Conservation (phyloP, 768 basidiomycete species). For the Suillus fuscotomentosus region DNA sequence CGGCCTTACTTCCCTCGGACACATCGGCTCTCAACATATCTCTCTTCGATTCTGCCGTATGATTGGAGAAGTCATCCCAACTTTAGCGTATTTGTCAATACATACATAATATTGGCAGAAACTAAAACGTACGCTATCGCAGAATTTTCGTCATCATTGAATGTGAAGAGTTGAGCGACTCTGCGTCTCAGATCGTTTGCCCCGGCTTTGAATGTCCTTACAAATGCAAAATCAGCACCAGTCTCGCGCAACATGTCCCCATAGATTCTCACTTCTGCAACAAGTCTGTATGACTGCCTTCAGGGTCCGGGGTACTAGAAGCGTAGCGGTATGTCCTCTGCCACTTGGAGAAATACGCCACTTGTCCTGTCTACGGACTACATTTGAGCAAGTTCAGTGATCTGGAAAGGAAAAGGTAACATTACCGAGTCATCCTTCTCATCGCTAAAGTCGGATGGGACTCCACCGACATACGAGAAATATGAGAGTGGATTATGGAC, state of each 20-base stretch:
- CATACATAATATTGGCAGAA: background rate
- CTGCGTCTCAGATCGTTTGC: slow-evolving; percentile 13
- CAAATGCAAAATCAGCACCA: background rate
- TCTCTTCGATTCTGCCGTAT: slow-evolving; percentile 17
- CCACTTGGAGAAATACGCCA: slow-evolving; percentile 22
- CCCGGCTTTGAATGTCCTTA: slow-evolving; percentile 17
- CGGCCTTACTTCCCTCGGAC: too few species aligned
- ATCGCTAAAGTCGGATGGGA: slow-evolving; percentile 22
- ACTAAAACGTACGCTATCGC: slow-evolving; percentile 10
- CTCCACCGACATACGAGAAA: slow-evolving; percentile 12
- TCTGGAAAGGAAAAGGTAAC: background rate
- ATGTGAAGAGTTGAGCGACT: slow-evolving; percentile 21
- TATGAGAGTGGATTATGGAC: slow-evolving; percentile 21
- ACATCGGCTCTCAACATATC: too few species aligned
- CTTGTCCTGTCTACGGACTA: slow-evolving; percentile 7
- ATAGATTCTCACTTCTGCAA: slow-evolving; percentile 16
- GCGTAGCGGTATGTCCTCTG: slow-evolving; percentile 19
- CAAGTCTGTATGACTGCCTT: slow-evolving; percentile 11
- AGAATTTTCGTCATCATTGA: slow-evolving; percentile 13
- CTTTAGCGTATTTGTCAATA: slow-evolving; percentile 12
- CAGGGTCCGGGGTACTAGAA: slow-evolving; percentile 8
- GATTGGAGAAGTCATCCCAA: slow-evolving; percentile 31
- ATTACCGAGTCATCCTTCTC: slow-evolving; percentile 5
- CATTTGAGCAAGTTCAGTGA: background rate
- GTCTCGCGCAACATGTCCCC: background rate